Evolutionary conservation across 805 yeast genomes (phyloP).

Genomic region (Ascoidea rubescens): DNA sequence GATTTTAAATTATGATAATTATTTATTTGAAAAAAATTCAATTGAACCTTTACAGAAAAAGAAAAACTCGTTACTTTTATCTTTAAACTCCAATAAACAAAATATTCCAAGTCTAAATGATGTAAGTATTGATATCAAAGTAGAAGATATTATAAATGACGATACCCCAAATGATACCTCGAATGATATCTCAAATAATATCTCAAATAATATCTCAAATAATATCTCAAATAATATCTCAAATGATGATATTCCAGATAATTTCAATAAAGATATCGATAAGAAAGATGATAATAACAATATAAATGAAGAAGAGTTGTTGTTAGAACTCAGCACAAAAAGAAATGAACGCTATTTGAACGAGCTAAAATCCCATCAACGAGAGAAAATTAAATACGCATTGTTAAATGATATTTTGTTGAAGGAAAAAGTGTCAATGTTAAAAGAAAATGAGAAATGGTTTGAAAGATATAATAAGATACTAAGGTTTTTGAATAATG

Average conservation of each 20-base stretch:
- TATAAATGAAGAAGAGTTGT: background rate
- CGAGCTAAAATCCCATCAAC: background rate
- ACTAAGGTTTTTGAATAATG: background rate
- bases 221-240: too few species aligned
- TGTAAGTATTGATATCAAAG: background rate
- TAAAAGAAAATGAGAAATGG: background rate
- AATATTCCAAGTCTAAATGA: background rate
- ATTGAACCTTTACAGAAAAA: background rate
- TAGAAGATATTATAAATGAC: background rate
- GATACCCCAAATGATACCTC: background rate
- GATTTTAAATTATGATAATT: too few species aligned
- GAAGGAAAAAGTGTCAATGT: background rate
- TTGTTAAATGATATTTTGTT: background rate
- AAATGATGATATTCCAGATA: too few species aligned
- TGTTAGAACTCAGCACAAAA: background rate
- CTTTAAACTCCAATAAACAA: background rate
- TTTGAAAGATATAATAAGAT: background rate
- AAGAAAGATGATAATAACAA: background rate
- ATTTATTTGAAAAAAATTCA: background rate
- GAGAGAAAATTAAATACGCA: background rate
- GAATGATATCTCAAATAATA: too few species aligned
- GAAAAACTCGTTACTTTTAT: too few species aligned
- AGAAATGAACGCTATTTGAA: background rate
- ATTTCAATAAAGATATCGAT: background rate
- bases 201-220: too few species aligned